Percentiles rank a stretch among this genome's conserved stretches.
These are phyloP conservation scores for Lactifluus subvellereus DNA, from an alignment of 768 basidiomycete genomes.

Conservation along the genomic window DNA sequence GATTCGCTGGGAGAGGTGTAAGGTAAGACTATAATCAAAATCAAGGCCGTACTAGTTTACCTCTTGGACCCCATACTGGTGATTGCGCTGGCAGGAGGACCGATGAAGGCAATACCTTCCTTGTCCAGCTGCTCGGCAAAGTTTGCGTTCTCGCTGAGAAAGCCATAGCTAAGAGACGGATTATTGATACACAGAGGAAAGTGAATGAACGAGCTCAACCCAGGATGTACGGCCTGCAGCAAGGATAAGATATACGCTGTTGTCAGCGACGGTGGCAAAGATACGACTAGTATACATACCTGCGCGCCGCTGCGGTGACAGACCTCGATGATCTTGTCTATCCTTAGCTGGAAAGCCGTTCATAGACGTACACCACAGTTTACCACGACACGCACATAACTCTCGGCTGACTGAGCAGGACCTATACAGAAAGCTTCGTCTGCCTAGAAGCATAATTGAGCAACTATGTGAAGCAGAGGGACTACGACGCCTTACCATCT, in stretches of 20 bases:
- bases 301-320: slow-evolving; percentile 81
- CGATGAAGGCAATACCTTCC: slow-evolving; percentile 85
- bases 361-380: background rate
- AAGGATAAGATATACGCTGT: background rate
- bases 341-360: slow-evolving; percentile 51
- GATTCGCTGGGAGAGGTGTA: slow-evolving; percentile 57
- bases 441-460: slow-evolving; percentile 34
- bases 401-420: slow-evolving; percentile 81
- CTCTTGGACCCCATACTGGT: slow-evolving; percentile 95
- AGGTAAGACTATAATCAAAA: background rate
- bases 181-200: background rate
- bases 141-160: slow-evolving; percentile 84
- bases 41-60: slow-evolving; percentile 32
- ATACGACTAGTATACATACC: slow-evolving; percentile 37
- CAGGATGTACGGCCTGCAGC: slow-evolving; percentile 82
- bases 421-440: slow-evolving; percentile 69
- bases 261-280: background rate
- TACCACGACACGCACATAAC: slow-evolving; percentile 61
- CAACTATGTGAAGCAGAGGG: background rate
- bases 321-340: slow-evolving; percentile 84
- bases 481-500: slow-evolving; percentile 45
- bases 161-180: slow-evolving; percentile 64
- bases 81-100: slow-evolving; percentile 84
- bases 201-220: slow-evolving; percentile 39
- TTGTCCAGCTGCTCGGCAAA: slow-evolving; percentile 72